Conservation (phyloP, 208 protist genomes). For the Crithidia mellificae region DNA sequence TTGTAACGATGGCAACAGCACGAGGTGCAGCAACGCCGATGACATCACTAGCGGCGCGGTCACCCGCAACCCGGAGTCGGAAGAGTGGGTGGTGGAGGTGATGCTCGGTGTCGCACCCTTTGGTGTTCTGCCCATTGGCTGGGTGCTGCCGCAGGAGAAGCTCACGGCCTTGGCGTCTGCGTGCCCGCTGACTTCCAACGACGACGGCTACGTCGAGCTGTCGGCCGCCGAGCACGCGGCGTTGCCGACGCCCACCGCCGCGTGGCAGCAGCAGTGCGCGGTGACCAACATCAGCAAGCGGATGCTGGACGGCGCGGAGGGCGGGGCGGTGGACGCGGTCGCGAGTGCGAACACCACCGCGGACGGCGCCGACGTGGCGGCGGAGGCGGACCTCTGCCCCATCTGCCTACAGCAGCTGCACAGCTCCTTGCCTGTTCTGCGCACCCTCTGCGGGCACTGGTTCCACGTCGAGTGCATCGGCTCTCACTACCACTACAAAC, state of each 20-base stretch:
- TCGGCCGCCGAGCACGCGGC: conserved; percentile 20
- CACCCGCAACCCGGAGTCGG: too few species aligned
- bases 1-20: background rate
- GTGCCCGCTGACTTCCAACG: conserved; percentile 7
- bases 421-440: conserved; percentile 31
- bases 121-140: conserved; percentile 39
- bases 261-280: conserved; percentile 28
- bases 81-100: conserved; percentile 18
- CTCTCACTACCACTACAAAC: conserved; percentile 33
- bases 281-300: conserved; percentile 17
- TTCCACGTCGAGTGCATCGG: conserved; percentile 61
- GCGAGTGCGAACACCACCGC: background rate
- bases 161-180: conserved; percentile 19
- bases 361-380: too few species aligned
- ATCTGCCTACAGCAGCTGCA: conserved; percentile 43
- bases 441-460: conserved; percentile 46
- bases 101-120: conserved; percentile 31
- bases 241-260: conserved; percentile 14
- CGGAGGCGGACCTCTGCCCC: too few species aligned
- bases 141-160: conserved; percentile 25
- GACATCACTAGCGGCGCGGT: too few species aligned
- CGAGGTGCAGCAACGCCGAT: too few species aligned
- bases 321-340: background rate
- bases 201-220: conserved; percentile 21
- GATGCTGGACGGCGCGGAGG: background rate